Evolutionary conservation across 306 rosid genomes (phyloP).

Genomic region (Biancaea sappan): DNA sequence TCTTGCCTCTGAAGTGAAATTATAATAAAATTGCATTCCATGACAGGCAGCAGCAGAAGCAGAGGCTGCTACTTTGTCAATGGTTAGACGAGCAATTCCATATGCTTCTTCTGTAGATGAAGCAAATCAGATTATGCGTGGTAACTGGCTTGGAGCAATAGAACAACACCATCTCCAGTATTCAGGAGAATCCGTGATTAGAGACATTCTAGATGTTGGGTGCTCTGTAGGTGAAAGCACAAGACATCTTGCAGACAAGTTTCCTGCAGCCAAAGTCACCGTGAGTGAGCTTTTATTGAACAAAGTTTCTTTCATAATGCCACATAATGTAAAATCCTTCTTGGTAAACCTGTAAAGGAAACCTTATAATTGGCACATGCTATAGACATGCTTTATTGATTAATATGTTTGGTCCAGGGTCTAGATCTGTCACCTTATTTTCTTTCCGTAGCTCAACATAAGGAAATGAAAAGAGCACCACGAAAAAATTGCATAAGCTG

Average conservation of each 20-base stretch:
- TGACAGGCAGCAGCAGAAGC: slow-evolving; percentile 81
- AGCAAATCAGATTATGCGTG: slow-evolving; percentile 52
- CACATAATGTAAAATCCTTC: slow-evolving; percentile 1
- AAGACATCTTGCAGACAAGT: slow-evolving; percentile 60
- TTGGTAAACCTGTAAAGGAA: slow-evolving; percentile 26
- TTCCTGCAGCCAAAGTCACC: slow-evolving; percentile 53
- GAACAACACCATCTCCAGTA: slow-evolving; percentile 57
- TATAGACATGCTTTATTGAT: slow-evolving; percentile 27
- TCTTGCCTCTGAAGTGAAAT: not conserved
- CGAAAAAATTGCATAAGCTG: slow-evolving; percentile 55
- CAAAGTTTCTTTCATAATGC: slow-evolving; percentile 16
- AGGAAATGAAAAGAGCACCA: slow-evolving; percentile 47
- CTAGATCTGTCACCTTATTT: slow-evolving; percentile 75
- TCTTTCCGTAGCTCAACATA: slow-evolving; percentile 68
- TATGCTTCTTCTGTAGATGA: slow-evolving; percentile 52
- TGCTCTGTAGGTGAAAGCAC: slow-evolving; percentile 69
- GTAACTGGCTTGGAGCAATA: slow-evolving; percentile 60
- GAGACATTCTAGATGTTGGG: slow-evolving; percentile 65
- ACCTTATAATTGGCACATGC: not conserved
- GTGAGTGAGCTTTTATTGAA: slow-evolving; percentile 45
- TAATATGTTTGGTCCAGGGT: slow-evolving; percentile 50
- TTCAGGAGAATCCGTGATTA: slow-evolving; percentile 43
- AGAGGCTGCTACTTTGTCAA: slow-evolving; percentile 68
- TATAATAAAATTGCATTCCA: slow-evolving; percentile 28
- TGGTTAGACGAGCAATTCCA: slow-evolving; percentile 55